Evolutionary conservation across 2,329 filamentous ascomycete species (phyloP).

Genomic region (Scedosporium minutisporum): DNA sequence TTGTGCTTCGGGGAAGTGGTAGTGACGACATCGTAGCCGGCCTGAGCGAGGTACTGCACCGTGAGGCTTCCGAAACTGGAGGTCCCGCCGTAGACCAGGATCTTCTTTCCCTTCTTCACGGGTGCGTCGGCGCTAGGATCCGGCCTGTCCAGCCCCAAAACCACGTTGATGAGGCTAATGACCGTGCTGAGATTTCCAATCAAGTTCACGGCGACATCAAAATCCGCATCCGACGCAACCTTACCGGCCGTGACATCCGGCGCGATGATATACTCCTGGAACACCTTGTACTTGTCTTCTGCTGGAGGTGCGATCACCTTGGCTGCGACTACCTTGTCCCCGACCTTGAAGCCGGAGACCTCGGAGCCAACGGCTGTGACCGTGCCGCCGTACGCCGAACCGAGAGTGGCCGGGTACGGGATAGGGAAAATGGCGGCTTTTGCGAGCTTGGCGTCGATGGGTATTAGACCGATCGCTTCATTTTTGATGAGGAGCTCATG

Average conservation of each 20-base stretch:
- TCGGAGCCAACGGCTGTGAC: constrained; percentile 21
- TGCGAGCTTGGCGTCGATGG: constrained; percentile 20
- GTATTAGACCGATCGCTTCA: constrained; percentile 17
- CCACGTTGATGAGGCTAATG: constrained; percentile 13
- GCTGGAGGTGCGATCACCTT: constrained; percentile 6
- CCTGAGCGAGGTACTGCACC: constrained; percentile 16
- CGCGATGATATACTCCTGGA: constrained; percentile 16
- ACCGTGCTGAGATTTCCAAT: constrained; percentile 17
- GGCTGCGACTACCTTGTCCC: constrained; percentile 20
- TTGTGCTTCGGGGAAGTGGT: constrained; percentile 21
- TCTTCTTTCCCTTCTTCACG: constrained; percentile 13
- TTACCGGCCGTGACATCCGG: constrained; percentile 7
- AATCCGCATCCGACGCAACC: constrained; percentile 15
- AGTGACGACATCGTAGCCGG: constrained; percentile 22
- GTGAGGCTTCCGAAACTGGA: constrained; percentile 18
- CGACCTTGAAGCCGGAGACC: constrained; percentile 18
- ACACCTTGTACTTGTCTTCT: constrained; percentile 11
- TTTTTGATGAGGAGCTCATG: constrained; percentile 18
- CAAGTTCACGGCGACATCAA: constrained; percentile 14
- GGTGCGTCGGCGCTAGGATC: constrained; percentile 8
- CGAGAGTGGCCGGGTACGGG: constrained; percentile 19
- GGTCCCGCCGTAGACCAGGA: constrained; percentile 24
- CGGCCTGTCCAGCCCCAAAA: constrained; percentile 5
- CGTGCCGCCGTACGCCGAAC: constrained; percentile 17
- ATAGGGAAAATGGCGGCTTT: constrained; percentile 13